Percentiles rank a stretch among this genome's conserved stretches.
Evolutionary conservation across 2,329 filamentous ascomycete genomes (phyloP).

Genomic region (Stachybotrys elegans): DNA sequence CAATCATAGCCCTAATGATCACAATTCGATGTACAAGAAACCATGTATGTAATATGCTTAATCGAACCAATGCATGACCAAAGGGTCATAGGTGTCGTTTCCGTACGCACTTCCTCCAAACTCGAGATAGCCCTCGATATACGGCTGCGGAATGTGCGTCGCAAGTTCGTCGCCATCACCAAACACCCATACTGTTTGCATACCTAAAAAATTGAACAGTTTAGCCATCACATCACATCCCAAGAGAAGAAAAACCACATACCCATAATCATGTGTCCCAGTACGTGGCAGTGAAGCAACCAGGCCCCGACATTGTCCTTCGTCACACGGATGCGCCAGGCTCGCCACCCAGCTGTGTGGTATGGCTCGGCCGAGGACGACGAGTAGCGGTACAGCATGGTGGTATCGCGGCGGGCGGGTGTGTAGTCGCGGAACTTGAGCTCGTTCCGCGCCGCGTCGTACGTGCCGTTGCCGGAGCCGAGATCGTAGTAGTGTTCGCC

Average conservation of each 20-base stretch:
- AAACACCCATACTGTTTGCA: constrained; percentile 22
- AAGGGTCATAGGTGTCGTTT: constrained; percentile 16
- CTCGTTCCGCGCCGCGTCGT: constrained; percentile 45
- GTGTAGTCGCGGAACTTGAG: constrained; percentile 17
- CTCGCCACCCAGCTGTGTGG: constrained; percentile 51
- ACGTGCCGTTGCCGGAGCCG: constrained; percentile 47
- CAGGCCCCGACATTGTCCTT: constrained; percentile 49
- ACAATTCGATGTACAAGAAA: too few relatives aligned
- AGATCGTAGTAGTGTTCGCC: constrained; percentile 50
- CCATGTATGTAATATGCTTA: too few relatives aligned
- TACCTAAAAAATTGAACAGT: constrained; percentile 8
- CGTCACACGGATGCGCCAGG: constrained; percentile 47
- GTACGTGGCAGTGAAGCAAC: constrained; percentile 58
- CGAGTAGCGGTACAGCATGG: constrained; percentile 51
- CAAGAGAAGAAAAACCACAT: not conserved
- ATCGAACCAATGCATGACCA: constrained; percentile 18
- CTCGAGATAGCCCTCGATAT: constrained; percentile 33
- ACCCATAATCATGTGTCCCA: constrained; percentile 55
- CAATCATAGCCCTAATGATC: too few relatives aligned
- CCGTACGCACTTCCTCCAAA: constrained; percentile 43
- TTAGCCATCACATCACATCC: not conserved
- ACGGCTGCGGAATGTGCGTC: constrained; percentile 17
- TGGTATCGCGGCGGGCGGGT: constrained; percentile 40
- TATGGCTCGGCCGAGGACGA: constrained; percentile 28
- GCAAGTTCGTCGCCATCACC: constrained; percentile 16